Evolutionary conservation across 352 stramenopile species (phyloP).

Genomic region (Albugo candida): DNA sequence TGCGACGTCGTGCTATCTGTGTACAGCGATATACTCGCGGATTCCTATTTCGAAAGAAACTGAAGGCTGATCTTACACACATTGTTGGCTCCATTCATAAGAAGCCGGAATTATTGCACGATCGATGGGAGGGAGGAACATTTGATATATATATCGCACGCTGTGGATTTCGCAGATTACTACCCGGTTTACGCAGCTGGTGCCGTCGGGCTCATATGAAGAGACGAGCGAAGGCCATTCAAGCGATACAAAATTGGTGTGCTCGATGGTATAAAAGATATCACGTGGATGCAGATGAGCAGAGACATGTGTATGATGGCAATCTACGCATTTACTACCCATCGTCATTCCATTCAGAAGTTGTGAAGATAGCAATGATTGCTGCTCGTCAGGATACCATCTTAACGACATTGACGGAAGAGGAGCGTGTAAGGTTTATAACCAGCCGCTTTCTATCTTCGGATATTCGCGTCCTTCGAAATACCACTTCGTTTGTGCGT

Average conservation of each 20-base stretch:
- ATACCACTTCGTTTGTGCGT: neutral
- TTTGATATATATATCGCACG: neutral
- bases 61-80: slow-evolving; percentile 25
- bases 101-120: neutral
- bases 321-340: slow-evolving; percentile 65
- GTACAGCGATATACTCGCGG: slow-evolving; percentile 37
- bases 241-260: no score
- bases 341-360: slow-evolving; percentile 21
- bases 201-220: neutral
- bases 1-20: slow-evolving; percentile 26
- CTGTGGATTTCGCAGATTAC: no score
- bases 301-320: no score
- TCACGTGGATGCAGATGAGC: no score
- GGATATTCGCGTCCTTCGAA: neutral
- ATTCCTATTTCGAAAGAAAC: slow-evolving; percentile 29
- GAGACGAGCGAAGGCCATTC: neutral
- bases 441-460: neutral
- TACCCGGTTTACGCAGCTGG: no score
- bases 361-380: slow-evolving; percentile 30
- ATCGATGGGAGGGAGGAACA: neutral
- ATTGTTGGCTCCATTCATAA: slow-evolving; percentile 11
- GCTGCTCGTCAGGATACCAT: slow-evolving; percentile 35
- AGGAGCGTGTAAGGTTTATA: slow-evolving; percentile 10
- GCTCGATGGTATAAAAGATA: no score
- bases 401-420: slow-evolving; percentile 27